Percentiles rank a stretch among this genome's conserved stretches.
phyloP scores from a whole-genome alignment of 805 yeast genomes.

The Saturnispora silvae region DNA sequence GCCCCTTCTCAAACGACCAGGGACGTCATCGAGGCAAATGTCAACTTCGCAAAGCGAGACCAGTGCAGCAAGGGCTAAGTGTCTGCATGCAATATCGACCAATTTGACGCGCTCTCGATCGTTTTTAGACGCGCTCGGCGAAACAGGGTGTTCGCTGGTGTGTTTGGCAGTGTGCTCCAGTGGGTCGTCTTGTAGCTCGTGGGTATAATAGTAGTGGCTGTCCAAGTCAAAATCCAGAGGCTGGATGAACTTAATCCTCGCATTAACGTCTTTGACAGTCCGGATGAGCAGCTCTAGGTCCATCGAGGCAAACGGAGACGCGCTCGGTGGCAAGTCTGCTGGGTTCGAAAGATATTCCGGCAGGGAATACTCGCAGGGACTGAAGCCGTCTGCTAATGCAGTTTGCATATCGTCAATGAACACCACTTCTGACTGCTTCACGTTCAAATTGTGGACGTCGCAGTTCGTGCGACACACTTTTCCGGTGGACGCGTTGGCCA shows the following conservation, averaged over 20 bases:
- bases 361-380: slow-evolving; percentile 45
- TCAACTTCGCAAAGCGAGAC: slow-evolving; percentile 15
- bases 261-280: slow-evolving; percentile 47
- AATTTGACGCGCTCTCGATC: slow-evolving; percentile 31
- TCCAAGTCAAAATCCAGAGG: not conserved
- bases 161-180: no score
- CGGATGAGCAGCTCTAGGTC: slow-evolving; percentile 34
- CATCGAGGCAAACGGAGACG: slow-evolving; percentile 31
- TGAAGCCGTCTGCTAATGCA: slow-evolving; percentile 36
- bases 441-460: slow-evolving; percentile 33
- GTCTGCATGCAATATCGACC: slow-evolving; percentile 73
- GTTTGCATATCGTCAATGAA: slow-evolving; percentile 33
- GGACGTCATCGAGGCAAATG: slow-evolving; percentile 8
- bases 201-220: no score
- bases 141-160: not conserved
- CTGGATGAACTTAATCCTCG: slow-evolving; percentile 42
- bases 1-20: slow-evolving; percentile 6
- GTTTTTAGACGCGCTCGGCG: not conserved
- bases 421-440: slow-evolving; percentile 34
- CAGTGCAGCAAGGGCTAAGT: slow-evolving; percentile 66
- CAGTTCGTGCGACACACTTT: slow-evolving; percentile 63
- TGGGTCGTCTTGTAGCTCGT: no score
- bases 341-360: slow-evolving; percentile 35
- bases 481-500: slow-evolving; percentile 33
- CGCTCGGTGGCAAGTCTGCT: no score